Percentiles rank a stretch among this genome's conserved stretches.
phyloP scores from a whole-genome alignment of 345 rosid species.

The Populus alba region DNA sequence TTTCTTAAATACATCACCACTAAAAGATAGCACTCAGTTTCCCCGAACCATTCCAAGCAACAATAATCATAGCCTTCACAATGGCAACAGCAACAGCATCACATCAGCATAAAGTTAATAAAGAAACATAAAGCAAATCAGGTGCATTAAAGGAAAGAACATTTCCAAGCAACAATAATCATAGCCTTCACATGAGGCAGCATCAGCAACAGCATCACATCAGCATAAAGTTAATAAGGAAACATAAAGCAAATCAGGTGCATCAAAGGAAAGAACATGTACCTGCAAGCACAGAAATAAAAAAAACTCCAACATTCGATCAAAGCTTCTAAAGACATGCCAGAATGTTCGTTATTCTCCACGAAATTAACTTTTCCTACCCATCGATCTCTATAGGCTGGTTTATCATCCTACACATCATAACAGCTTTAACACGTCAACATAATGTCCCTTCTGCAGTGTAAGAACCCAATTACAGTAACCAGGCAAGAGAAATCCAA shows the following conservation, averaged over 20 bases:
- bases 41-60: conserved; percentile 91
- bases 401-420: conserved; percentile 64
- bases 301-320: conserved; percentile 99
- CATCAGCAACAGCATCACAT: conserved; percentile 20
- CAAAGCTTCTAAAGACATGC: conserved; percentile 98
- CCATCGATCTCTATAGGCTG: conserved; percentile 65
- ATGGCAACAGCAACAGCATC: conserved; percentile 16
- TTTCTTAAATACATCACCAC: conserved; percentile 64
- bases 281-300: conserved; percentile 91
- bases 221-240: conserved; percentile 7
- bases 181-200: conserved; percentile 55
- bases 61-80: conserved; percentile 80
- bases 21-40: conserved; percentile 53
- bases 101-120: conserved; percentile 10
- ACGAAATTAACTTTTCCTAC: conserved; percentile 96
- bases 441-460: not conserved
- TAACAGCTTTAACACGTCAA: not conserved
- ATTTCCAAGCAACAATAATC: conserved; percentile 92
- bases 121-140: not conserved
- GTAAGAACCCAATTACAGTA: not conserved
- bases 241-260: not conserved
- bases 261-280: conserved; percentile 3
- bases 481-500: not conserved
- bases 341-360: conserved; percentile 94
- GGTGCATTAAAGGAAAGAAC: not conserved